A percentile compares a stretch with the other conserved stretches of the same genome.
phyloP scores from a whole-genome alignment of 305 asterid genomes.

The Ajuga reptans region DNA sequence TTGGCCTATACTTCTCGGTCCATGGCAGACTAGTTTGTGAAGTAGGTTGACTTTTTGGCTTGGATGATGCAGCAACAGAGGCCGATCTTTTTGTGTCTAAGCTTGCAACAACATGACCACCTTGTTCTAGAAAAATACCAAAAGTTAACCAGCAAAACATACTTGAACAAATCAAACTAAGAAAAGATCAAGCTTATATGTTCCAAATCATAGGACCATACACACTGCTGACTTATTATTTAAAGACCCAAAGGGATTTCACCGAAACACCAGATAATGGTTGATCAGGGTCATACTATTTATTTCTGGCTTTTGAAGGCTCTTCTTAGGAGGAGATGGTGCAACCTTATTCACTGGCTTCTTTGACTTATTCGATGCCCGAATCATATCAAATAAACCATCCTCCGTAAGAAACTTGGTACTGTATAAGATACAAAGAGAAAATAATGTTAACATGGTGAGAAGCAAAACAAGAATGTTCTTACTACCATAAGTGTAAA shows the following conservation, averaged over 20 bases:
- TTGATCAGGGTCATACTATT: slow-evolving; percentile 37
- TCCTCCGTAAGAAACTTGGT: slow-evolving; percentile 85
- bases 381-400: slow-evolving; percentile 79
- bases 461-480: slow-evolving; percentile 7
- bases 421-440: slow-evolving; percentile 32
- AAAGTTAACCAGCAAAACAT: slow-evolving; percentile 10
- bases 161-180: slow-evolving; percentile 9
- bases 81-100: slow-evolving; percentile 38
- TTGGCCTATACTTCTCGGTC: slow-evolving; percentile 87
- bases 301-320: slow-evolving; percentile 44
- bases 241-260: slow-evolving; percentile 4
- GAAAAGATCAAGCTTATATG: neutral
- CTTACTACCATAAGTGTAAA: slow-evolving; percentile 8
- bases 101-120: slow-evolving; percentile 26
- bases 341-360: slow-evolving; percentile 44
- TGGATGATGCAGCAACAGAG: slow-evolving; percentile 34
- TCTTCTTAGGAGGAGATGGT: slow-evolving; percentile 55
- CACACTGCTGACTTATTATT: neutral
- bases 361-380: slow-evolving; percentile 59
- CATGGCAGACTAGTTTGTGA: slow-evolving; percentile 53
- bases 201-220: neutral
- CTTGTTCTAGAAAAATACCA: slow-evolving; percentile 31
- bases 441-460: slow-evolving; percentile 6
- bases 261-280: slow-evolving; percentile 13
- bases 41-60: slow-evolving; percentile 35